Percentiles rank a stretch among this genome's conserved stretches.
Conservation (phyloP, 2,329 filamentous ascomycete genomes). For the Alternaria postmessia region DNA sequence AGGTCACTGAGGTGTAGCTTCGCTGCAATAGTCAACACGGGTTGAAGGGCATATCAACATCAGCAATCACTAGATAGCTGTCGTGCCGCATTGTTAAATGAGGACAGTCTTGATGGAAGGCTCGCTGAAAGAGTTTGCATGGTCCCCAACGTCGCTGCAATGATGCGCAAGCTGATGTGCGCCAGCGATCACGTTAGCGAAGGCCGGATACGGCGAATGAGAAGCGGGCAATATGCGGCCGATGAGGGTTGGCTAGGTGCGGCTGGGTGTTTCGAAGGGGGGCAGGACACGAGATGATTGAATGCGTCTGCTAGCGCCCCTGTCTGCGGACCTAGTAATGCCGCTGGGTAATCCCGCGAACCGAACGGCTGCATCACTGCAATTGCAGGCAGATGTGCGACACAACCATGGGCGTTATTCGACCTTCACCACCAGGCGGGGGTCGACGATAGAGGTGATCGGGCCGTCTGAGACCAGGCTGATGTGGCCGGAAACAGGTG, state of each 20-base stretch:
- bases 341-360: conserved; percentile 24
- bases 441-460: conserved; percentile 14
- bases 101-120: neutral
- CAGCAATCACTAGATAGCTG: neutral
- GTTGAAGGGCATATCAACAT: neutral
- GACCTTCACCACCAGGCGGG: conserved; percentile 1
- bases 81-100: neutral
- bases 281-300: conserved; percentile 22
- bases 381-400: conserved; percentile 19
- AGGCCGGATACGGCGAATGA: conserved; percentile 31
- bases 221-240: conserved; percentile 24
- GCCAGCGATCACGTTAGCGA: conserved; percentile 21
- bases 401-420: conserved; percentile 11
- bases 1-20: neutral
- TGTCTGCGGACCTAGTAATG: conserved; percentile 17
- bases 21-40: neutral
- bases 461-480: conserved; percentile 33
- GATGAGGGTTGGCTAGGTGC: conserved; percentile 23
- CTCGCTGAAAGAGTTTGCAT: neutral
- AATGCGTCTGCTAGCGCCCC: conserved; percentile 26
- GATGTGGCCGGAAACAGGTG: conserved; percentile 31
- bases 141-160: neutral
- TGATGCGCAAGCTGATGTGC: conserved; percentile 21
- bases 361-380: conserved; percentile 27
- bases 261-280: conserved; percentile 23